Conservation (phyloP, 1,139 yeast species). For the Taphrina pruni region DNA sequence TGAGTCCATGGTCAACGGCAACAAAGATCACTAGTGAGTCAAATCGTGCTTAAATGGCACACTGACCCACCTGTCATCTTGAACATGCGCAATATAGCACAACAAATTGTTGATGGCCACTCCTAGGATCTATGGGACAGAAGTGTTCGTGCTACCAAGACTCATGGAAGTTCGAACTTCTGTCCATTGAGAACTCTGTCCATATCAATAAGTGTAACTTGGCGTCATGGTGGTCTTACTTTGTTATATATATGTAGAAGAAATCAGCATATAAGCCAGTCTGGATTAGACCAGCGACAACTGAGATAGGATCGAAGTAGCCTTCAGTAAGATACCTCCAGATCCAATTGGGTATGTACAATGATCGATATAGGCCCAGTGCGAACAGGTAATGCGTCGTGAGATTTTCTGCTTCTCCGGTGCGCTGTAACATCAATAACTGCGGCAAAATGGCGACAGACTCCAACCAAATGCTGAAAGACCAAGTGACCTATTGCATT, state of each 20-base stretch:
- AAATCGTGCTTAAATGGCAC: too few species aligned
- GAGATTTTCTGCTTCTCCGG: constrained; percentile 85
- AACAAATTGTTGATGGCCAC: not conserved
- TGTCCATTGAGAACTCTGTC: constrained; percentile 74
- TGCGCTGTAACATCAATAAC: constrained; percentile 82
- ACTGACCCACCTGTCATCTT: too few species aligned
- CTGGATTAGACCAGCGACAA: constrained; percentile 82
- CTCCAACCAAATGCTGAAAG: constrained; percentile 85
- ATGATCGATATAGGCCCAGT: constrained; percentile 82
- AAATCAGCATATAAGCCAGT: constrained; percentile 90
- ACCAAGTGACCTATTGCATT: constrained; percentile 58
- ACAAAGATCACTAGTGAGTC: too few species aligned
- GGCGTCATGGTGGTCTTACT: constrained; percentile 47
- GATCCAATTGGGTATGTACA: constrained; percentile 93
- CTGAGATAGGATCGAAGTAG: constrained; percentile 71
- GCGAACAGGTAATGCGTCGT: constrained; percentile 94
- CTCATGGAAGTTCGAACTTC: constrained; percentile 71
- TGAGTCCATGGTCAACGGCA: not conserved
- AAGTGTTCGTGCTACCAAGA: too few species aligned
- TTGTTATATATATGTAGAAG: constrained; percentile 85
- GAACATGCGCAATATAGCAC: not conserved
- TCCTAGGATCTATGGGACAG: not conserved
- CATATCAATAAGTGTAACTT: not conserved
- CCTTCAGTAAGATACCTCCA: constrained; percentile 77
- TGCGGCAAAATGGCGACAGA: constrained; percentile 92